Evolutionary conservation across 768 basidiomycete species (phyloP).

Genomic region (Amyloporia xantha): DNA sequence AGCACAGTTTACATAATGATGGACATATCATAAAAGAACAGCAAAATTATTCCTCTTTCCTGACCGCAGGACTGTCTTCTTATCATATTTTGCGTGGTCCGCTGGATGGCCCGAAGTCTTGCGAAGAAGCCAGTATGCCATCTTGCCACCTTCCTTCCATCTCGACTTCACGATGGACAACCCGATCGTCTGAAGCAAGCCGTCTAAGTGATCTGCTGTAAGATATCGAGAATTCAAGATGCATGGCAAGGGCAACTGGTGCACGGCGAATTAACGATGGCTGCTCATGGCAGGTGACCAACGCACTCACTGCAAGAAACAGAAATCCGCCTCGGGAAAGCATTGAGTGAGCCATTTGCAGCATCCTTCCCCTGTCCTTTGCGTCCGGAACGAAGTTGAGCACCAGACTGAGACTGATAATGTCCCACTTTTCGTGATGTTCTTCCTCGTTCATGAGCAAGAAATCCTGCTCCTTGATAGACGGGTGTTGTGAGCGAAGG

Average conservation of each 20-base stretch:
- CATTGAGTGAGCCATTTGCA: slow-evolving; percentile 52
- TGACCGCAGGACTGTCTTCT: slow-evolving; percentile 52
- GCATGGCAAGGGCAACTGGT: slow-evolving; percentile 79
- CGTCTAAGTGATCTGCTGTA: slow-evolving; percentile 47
- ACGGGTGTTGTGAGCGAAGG: slow-evolving; percentile 74
- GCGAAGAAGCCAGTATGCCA: slow-evolving; percentile 82
- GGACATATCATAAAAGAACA: slow-evolving; percentile 37
- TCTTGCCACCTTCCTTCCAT: slow-evolving; percentile 71
- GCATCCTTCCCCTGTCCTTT: slow-evolving; percentile 60
- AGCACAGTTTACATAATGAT: too few species aligned
- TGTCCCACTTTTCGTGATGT: slow-evolving; percentile 59
- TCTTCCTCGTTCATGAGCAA: slow-evolving; percentile 48
- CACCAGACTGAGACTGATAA: slow-evolving; percentile 82
- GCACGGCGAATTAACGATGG: not conserved
- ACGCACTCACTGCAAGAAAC: slow-evolving; percentile 58
- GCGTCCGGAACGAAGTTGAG: slow-evolving; percentile 82
- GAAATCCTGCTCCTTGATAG: slow-evolving; percentile 84
- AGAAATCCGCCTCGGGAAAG: slow-evolving; percentile 49
- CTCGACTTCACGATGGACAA: slow-evolving; percentile 52
- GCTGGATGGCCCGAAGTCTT: slow-evolving; percentile 26
- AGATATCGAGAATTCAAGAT: slow-evolving; percentile 82
- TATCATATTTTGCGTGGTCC: slow-evolving; percentile 30
- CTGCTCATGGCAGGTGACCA: not conserved
- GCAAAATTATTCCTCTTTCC: slow-evolving; percentile 80
- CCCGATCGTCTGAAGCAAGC: slow-evolving; percentile 56